Evolutionary conservation across 1,139 yeast genomes (phyloP).

Genomic region (Zygosaccharomyces pseudobailii): DNA sequence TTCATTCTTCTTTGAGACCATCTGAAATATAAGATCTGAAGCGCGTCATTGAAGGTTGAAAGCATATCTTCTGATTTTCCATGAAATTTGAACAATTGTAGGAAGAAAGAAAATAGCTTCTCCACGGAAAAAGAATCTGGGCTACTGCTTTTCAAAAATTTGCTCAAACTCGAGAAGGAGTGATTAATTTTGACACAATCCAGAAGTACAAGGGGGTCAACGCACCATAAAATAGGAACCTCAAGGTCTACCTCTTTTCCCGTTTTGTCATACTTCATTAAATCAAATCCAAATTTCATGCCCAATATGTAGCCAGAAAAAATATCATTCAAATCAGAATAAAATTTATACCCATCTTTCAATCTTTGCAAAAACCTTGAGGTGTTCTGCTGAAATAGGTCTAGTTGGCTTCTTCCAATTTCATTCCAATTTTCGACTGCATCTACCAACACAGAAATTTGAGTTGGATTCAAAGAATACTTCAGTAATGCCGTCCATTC

Average conservation of each 20-base stretch:
- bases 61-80: conserved; percentile 19
- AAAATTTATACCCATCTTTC: conserved; percentile 46
- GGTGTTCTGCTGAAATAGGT: conserved; percentile 68
- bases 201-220: conserved; percentile 38
- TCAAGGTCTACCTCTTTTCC: conserved; percentile 19
- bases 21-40: conserved; percentile 63
- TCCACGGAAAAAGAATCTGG: conserved; percentile 49
- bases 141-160: conserved; percentile 41
- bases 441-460: conserved; percentile 41
- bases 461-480: conserved; percentile 51
- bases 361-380: conserved; percentile 61
- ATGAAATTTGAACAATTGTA: conserved; percentile 34
- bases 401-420: conserved; percentile 40
- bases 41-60: conserved; percentile 40
- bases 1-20: conserved; percentile 74
- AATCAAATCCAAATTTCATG: conserved; percentile 67
- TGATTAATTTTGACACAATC: conserved; percentile 20
- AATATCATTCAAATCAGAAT: conserved; percentile 75
- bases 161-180: conserved; percentile 38
- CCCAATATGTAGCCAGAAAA: conserved; percentile 65
- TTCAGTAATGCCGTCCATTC: conserved; percentile 77
- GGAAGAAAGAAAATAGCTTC: conserved; percentile 39
- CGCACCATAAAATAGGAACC: conserved; percentile 44
- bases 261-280: conserved; percentile 36
- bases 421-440: conserved; percentile 33